These are phyloP conservation scores for Sugiyamaella paludigena DNA, from an alignment of 1,139 yeast genomes.

Conservation along the genomic window DNA sequence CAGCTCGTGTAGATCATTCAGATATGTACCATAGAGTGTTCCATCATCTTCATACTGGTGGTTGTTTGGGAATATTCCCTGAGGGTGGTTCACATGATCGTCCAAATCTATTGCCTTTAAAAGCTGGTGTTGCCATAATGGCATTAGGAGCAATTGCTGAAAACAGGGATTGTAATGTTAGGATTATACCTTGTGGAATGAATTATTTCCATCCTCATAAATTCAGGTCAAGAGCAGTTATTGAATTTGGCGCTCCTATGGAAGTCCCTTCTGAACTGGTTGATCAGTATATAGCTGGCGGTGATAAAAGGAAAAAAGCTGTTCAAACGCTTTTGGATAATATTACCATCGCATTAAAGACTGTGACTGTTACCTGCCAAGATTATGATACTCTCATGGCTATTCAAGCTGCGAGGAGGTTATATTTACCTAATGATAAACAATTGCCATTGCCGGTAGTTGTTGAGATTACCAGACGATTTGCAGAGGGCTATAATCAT, in stretches of 20 bases:
- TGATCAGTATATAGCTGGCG: constrained; percentile 53
- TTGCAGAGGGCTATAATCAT: constrained; percentile 74
- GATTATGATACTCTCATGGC: constrained; percentile 92
- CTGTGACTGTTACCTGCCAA: constrained; percentile 89
- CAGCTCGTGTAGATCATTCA: constrained; percentile 82
- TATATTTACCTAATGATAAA: constrained; percentile 74
- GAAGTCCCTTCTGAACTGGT: constrained; percentile 65
- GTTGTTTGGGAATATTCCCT: constrained; percentile 93
- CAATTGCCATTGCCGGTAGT: constrained; percentile 76
- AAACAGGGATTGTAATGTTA: constrained; percentile 66
- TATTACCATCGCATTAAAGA: constrained; percentile 71
- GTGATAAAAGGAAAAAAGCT: constrained; percentile 63
- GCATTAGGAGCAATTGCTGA: constrained; percentile 87
- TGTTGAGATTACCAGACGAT: constrained; percentile 84
- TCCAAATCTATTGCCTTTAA: constrained; percentile 82
- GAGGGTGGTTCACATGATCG: constrained; percentile 98
- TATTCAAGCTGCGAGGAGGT: constrained; percentile 87
- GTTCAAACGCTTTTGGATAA: constrained; percentile 67
- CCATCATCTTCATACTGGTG: constrained; percentile 71
- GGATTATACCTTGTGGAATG: constrained; percentile 95
- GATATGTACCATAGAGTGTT: constrained; percentile 79
- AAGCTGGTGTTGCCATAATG: constrained; percentile 98
- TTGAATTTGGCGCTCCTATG: constrained; percentile 91
- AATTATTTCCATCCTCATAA: constrained; percentile 95
- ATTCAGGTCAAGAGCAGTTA: constrained; percentile 89